These are phyloP conservation scores for Beta lomatogona DNA, from an alignment of 179 eudicot species.

Conservation along the genomic window DNA sequence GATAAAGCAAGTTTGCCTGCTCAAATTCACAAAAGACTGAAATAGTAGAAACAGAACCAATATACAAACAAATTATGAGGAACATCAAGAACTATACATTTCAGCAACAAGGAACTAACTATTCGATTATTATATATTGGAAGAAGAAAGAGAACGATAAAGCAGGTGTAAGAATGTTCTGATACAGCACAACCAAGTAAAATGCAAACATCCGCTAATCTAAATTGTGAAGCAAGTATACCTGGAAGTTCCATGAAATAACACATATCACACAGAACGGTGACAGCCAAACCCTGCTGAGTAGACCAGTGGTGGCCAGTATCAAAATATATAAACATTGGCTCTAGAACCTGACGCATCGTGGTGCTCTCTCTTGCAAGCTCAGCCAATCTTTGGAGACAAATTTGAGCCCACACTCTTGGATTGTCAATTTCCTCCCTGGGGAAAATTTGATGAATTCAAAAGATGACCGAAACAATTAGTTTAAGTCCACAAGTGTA, in stretches of 20 bases:
- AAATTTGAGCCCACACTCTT: conserved; percentile 89
- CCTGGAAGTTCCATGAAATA: conserved; percentile 72
- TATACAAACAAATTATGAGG: not conserved
- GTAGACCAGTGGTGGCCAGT: conserved; percentile 63
- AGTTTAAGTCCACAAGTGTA: not conserved
- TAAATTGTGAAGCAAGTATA: conserved; percentile 22
- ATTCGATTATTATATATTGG: too few relatives aligned
- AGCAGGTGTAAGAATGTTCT: not conserved
- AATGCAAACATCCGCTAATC: not conserved
- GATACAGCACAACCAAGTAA: not conserved
- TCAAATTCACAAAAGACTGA: not conserved
- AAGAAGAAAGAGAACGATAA: not conserved
- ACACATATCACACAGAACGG: conserved; percentile 78
- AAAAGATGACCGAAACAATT: conserved; percentile 6
- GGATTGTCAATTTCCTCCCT: conserved; percentile 91
- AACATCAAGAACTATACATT: too few relatives aligned
- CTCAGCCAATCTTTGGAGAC: conserved; percentile 88
- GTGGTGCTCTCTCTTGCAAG: conserved; percentile 87
- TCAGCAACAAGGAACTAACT: too few relatives aligned
- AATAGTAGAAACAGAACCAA: not conserved
- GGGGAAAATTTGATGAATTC: not conserved
- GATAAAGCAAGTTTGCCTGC: not conserved
- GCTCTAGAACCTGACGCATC: conserved; percentile 80
- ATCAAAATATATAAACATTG: conserved; percentile 84
- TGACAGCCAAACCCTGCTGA: conserved; percentile 69